These are phyloP conservation scores for Fraxinus cuspidata DNA, from an alignment of 257 asterid species.

Conservation along the genomic window DNA sequence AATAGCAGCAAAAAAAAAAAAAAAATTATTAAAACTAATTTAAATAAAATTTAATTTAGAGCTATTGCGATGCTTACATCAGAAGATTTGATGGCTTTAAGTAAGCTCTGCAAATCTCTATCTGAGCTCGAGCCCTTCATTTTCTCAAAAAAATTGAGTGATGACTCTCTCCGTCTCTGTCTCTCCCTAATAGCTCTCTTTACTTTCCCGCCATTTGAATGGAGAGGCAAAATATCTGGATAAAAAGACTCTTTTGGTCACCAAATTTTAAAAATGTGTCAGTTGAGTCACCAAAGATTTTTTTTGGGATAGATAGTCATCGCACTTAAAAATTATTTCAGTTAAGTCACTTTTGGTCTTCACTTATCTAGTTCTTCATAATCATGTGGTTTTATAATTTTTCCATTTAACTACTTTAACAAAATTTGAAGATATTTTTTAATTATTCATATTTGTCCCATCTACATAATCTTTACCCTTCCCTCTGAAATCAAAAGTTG, in stretches of 20 bases:
- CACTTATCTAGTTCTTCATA: no score
- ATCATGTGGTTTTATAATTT: no score
- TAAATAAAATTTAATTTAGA: constrained; percentile 9
- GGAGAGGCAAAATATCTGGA: not conserved
- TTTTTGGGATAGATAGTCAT: not conserved
- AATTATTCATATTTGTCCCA: no score
- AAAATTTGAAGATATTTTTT: no score
- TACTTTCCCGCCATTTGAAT: constrained; percentile 44
- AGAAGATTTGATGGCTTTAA: constrained; percentile 65
- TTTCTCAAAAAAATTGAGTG: constrained; percentile 15
- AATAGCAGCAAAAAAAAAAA: not conserved
- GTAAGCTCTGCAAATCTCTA: constrained; percentile 45
- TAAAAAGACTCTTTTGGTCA: not conserved
- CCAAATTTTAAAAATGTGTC: not conserved
- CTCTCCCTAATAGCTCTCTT: not conserved
- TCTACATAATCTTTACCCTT: no score
- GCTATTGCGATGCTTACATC: constrained; percentile 51
- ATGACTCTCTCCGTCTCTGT: constrained; percentile 6
- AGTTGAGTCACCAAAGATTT: not conserved
- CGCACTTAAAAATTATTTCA: not conserved
- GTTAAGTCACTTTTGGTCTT: no score
- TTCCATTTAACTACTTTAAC: no score
- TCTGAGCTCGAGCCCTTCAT: constrained; percentile 52
- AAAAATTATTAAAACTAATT: constrained; percentile 5
- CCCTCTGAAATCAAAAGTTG: no score